These are phyloP conservation scores for Plasmodium relictum DNA, from an alignment of 169 alveolate species.

Conservation along the genomic window DNA sequence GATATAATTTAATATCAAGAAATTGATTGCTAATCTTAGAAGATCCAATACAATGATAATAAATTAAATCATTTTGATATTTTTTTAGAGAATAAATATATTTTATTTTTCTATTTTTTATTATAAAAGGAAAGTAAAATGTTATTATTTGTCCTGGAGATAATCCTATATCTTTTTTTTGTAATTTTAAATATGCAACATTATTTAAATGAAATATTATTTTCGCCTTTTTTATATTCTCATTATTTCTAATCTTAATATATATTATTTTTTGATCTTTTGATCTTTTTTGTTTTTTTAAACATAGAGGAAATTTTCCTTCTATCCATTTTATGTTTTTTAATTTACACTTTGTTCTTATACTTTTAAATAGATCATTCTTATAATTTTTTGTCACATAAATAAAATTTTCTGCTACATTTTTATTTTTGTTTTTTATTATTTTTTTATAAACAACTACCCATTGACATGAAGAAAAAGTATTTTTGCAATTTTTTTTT, in stretches of 20 bases:
- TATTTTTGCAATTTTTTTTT: slow-evolving; percentile 22
- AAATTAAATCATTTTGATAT: slow-evolving; percentile 6
- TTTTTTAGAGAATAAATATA: slow-evolving; percentile 13
- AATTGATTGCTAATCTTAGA: slow-evolving; percentile 44
- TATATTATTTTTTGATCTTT: slow-evolving; percentile 2
- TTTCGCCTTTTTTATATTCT: slow-evolving; percentile 59
- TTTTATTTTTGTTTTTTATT: background rate
- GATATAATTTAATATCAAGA: slow-evolving; percentile 15
- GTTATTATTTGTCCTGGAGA: slow-evolving; percentile 75
- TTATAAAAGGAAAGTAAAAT: slow-evolving; percentile 58
- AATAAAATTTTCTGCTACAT: slow-evolving; percentile 34
- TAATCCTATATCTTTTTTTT: slow-evolving; percentile 23
- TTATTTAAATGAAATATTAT: background rate
- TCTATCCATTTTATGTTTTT: slow-evolving; percentile 20
- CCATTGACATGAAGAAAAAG: slow-evolving; percentile 51
- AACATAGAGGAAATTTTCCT: slow-evolving; percentile 8
- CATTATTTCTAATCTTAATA: slow-evolving; percentile 54
- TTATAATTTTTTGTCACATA: slow-evolving; percentile 41
- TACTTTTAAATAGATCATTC: slow-evolving; percentile 8
- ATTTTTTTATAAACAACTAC: slow-evolving; percentile 58
- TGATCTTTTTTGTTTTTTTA: background rate
- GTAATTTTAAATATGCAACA: slow-evolving; percentile 12
- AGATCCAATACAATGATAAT: slow-evolving; percentile 57
- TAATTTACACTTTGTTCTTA: slow-evolving; percentile 33
- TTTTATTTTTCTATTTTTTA: slow-evolving; percentile 14